These are phyloP conservation scores for Penicillium griseofulvum DNA, from an alignment of 2,329 filamentous ascomycete species.

Conservation along the genomic window DNA sequence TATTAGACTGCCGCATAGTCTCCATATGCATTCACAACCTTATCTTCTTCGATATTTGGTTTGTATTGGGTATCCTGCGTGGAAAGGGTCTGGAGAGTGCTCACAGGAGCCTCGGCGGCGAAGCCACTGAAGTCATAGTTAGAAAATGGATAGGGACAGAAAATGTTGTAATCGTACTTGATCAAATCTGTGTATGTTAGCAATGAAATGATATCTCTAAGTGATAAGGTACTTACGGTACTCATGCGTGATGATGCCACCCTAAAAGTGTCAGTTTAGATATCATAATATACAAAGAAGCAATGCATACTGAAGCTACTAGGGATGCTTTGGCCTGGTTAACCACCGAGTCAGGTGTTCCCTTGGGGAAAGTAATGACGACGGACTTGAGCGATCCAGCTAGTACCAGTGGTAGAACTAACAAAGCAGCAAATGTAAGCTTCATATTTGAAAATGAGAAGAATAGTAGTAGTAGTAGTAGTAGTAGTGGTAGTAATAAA, in stretches of 20 bases:
- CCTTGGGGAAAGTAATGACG: slow-evolving; percentile 72
- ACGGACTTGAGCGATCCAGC: slow-evolving; percentile 66
- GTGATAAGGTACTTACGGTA: slow-evolving; percentile 59
- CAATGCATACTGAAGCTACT: slow-evolving; percentile 55
- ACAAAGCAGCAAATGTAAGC: slow-evolving; percentile 53
- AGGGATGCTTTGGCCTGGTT: slow-evolving; percentile 70
- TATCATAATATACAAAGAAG: background rate
- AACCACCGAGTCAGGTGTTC: slow-evolving; percentile 66
- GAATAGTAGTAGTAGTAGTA: no score
- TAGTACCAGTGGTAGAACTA: slow-evolving; percentile 61
- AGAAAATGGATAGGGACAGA: background rate
- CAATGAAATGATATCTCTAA: background rate
- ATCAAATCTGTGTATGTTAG: slow-evolving; percentile 36
- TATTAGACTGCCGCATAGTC: slow-evolving; percentile 14
- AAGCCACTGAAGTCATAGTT: slow-evolving; percentile 61
- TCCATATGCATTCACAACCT: slow-evolving; percentile 56
- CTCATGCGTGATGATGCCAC: slow-evolving; percentile 75
- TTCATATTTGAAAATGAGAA: slow-evolving; percentile 56
- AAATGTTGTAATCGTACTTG: slow-evolving; percentile 35
- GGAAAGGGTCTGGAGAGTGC: slow-evolving; percentile 66
- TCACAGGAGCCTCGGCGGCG: slow-evolving; percentile 68
- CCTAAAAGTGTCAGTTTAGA: slow-evolving; percentile 37
- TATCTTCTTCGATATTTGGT: slow-evolving; percentile 73
- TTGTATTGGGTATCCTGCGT: slow-evolving; percentile 60
- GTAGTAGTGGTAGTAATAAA: no score